Percentiles rank a stretch among this genome's conserved stretches.
phyloP scores from a whole-genome alignment of 2,329 filamentous ascomycete species.

The Diaporthe sp. region DNA sequence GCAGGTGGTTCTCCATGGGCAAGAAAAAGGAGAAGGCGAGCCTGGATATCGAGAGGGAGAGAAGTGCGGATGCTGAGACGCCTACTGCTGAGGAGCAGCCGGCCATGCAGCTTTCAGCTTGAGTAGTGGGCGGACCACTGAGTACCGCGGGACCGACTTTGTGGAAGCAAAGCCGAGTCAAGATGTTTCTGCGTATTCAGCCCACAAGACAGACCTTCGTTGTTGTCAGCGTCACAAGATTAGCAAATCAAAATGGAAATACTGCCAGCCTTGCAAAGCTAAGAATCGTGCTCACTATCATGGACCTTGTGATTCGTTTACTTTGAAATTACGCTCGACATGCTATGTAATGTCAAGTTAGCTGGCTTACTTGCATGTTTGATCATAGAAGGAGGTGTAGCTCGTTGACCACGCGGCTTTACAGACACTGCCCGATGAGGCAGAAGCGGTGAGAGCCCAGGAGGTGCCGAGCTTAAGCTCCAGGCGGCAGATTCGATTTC shows the following conservation, averaged over 20 bases:
- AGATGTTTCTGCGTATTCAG: background rate
- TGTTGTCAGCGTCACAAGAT: constrained; percentile 25
- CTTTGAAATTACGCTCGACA: too few relatives aligned
- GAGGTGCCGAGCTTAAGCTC: constrained; percentile 32
- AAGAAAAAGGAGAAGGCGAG: constrained; percentile 73
- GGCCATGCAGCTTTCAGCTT: constrained; percentile 18
- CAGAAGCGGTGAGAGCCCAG: constrained; percentile 36
- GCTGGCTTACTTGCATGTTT: background rate
- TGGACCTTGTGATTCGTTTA: background rate
- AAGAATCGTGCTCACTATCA: background rate
- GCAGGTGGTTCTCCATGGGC: constrained; percentile 66
- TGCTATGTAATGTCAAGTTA: background rate
- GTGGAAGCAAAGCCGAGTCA: background rate
- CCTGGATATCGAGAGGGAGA: constrained; percentile 63
- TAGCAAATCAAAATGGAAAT: constrained; percentile 28
- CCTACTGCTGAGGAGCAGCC: constrained; percentile 36
- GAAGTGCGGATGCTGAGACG: constrained; percentile 36
- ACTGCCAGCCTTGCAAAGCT: constrained; percentile 25
- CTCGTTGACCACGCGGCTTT: background rate
- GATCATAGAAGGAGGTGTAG: background rate
- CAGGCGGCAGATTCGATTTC: constrained; percentile 38
- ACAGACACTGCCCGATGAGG: background rate
- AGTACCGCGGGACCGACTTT: background rate
- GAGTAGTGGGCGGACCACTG: background rate
- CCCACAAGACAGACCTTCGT: background rate